A percentile compares a stretch with the other conserved stretches of the same genome.
These are phyloP conservation scores for Neohortaea acidophila DNA, from an alignment of 495 filamentous ascomycete species.

Conservation along the genomic window DNA sequence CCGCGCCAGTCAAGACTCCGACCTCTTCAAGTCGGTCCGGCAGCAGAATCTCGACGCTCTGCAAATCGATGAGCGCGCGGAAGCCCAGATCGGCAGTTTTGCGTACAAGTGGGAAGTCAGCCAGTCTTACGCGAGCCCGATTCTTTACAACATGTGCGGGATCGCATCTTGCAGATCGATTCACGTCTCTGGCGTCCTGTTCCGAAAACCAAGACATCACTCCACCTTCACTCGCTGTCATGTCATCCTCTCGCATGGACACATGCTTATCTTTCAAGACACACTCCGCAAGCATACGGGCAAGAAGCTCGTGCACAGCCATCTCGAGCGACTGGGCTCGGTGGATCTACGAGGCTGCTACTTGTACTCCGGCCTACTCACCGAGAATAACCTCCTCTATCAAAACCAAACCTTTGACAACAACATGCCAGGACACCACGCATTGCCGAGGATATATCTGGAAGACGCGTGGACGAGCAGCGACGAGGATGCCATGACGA, in stretches of 20 bases:
- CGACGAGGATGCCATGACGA: conserved; percentile 57
- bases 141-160: conserved; percentile 55
- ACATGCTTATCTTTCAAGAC: conserved; percentile 49
- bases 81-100: conserved; percentile 53
- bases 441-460: conserved; percentile 49
- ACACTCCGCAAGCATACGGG: conserved; percentile 42
- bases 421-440: conserved; percentile 48
- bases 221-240: conserved; percentile 46
- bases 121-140: conserved; percentile 46
- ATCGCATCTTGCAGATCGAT: conserved; percentile 52
- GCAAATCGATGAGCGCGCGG: conserved; percentile 55
- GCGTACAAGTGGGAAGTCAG: conserved; percentile 62
- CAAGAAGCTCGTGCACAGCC: conserved; percentile 42
- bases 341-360: conserved; percentile 56
- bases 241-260: conserved; percentile 49
- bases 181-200: conserved; percentile 37
- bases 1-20: conserved; percentile 41
- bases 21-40: conserved; percentile 40
- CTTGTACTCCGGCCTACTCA: conserved; percentile 53
- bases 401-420: conserved; percentile 55
- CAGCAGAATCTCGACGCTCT: conserved; percentile 46
- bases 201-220: conserved; percentile 50
- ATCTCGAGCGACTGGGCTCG: conserved; percentile 43
- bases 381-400: conserved; percentile 53
- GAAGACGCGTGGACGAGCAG: conserved; percentile 50